A percentile compares a stretch with the other conserved stretches of the same genome.
These are phyloP conservation scores for Macaranga tanarius DNA, from an alignment of 441 rosid genomes.

Conservation along the genomic window DNA sequence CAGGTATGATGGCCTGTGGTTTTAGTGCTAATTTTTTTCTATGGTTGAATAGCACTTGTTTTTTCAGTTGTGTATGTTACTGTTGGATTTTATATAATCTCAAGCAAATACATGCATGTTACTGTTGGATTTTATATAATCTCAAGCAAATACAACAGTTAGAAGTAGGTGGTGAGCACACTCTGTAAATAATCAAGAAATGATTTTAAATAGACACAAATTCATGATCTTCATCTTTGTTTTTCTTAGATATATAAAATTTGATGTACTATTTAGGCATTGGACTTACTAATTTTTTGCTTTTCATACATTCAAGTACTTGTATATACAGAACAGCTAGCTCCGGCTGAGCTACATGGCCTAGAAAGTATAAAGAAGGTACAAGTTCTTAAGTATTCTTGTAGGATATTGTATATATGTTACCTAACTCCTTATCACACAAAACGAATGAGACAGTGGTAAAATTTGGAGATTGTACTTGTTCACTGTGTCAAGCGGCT, in stretches of 20 bases:
- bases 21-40: neutral
- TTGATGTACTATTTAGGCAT: neutral
- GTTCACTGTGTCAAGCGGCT: too few species aligned
- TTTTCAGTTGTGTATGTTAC: neutral
- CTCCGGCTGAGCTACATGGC: neutral
- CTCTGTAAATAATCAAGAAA: neutral
- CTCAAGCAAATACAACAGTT: neutral
- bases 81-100: neutral
- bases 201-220: neutral
- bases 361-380: slow-evolving; percentile 7
- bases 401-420: too few species aligned
- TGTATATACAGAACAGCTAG: neutral
- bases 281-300: neutral
- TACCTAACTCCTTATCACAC: too few species aligned
- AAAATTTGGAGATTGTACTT: neutral
- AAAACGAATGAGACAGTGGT: neutral
- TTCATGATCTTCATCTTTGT: neutral
- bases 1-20: neutral
- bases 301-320: neutral
- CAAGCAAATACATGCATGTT: too few species aligned
- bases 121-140: neutral
- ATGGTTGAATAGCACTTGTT: neutral
- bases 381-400: neutral
- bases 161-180: neutral
- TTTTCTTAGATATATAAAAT: neutral